Conservation (phyloP, 768 basidiomycete genomes). For the Daedaleopsis sinensis region DNA sequence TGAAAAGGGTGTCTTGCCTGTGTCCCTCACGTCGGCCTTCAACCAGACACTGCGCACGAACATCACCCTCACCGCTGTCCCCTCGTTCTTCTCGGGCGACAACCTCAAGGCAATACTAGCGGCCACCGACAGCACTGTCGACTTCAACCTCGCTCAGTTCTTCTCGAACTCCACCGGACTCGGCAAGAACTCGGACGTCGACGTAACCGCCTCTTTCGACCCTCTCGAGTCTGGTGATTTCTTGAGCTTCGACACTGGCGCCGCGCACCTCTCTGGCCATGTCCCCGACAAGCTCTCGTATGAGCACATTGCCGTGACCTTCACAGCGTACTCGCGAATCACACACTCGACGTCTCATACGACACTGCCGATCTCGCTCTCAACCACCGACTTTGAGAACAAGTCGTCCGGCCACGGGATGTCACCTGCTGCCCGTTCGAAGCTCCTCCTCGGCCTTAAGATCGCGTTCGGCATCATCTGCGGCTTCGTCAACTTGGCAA, state of each 20-base stretch:
- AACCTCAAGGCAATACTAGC: slow-evolving; percentile 59
- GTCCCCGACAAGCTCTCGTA: slow-evolving; percentile 51
- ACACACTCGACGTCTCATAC: slow-evolving; percentile 77
- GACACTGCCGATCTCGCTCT: slow-evolving; percentile 52
- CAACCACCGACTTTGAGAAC: slow-evolving; percentile 41
- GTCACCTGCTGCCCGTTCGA: slow-evolving; percentile 47
- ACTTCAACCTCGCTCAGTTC: slow-evolving; percentile 57
- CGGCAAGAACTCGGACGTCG: slow-evolving; percentile 44
- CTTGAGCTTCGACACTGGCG: slow-evolving; percentile 53
- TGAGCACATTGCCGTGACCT: slow-evolving; percentile 52
- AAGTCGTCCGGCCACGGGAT: slow-evolving; percentile 32
- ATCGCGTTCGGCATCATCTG: slow-evolving; percentile 67
- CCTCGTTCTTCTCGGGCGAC: slow-evolving; percentile 70
- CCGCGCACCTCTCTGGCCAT: slow-evolving; percentile 54
- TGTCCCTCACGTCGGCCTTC: slow-evolving; percentile 62
- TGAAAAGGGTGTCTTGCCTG: slow-evolving; percentile 50
- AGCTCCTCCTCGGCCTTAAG: slow-evolving; percentile 58
- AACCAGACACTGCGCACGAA: slow-evolving; percentile 69
- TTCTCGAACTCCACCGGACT: slow-evolving; percentile 51
- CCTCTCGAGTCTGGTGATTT: slow-evolving; percentile 52
- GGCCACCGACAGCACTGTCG: slow-evolving; percentile 50
- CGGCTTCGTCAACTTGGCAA: slow-evolving; percentile 55
- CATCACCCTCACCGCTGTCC: slow-evolving; percentile 65
- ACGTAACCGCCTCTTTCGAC: slow-evolving; percentile 56
- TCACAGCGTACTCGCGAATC: slow-evolving; percentile 66